phyloP scores from a whole-genome alignment of 2,329 filamentous ascomycete genomes.

The Colletotrichum sansevieriae region DNA sequence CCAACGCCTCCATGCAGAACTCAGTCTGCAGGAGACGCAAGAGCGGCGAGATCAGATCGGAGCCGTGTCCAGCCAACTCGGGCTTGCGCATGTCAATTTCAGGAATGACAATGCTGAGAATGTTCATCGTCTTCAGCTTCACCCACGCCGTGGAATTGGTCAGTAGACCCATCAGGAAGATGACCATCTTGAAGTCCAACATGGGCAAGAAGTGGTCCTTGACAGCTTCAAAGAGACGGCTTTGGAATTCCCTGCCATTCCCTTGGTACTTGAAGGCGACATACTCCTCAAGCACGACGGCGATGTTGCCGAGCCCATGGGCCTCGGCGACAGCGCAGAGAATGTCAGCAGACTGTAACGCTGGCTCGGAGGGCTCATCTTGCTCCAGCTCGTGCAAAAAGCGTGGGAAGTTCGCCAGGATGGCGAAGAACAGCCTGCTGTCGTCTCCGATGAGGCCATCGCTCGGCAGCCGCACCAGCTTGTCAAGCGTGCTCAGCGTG shows the following conservation, averaged over 20 bases:
- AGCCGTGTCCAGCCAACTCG: constrained; percentile 90
- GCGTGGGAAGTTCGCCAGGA: constrained; percentile 92
- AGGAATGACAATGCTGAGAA: constrained; percentile 86
- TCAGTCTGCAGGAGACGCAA: constrained; percentile 91
- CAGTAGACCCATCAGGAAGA: constrained; percentile 90
- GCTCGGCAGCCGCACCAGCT: constrained; percentile 81
- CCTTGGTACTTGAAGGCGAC: constrained; percentile 73
- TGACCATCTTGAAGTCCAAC: constrained; percentile 86
- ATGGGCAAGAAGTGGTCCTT: constrained; percentile 83
- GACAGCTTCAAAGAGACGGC: constrained; percentile 79
- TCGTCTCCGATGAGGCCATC: constrained; percentile 86
- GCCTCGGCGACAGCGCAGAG: constrained; percentile 80
- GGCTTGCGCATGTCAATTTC: constrained; percentile 93
- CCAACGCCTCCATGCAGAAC: constrained; percentile 90
- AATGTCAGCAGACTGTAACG: constrained; percentile 74
- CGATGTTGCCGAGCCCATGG: constrained; percentile 77
- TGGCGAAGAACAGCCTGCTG: constrained; percentile 83
- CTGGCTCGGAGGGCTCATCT: constrained; percentile 65
- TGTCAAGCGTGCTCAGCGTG: constrained; percentile 82
- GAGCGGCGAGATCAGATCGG: constrained; percentile 94
- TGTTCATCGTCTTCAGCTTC: constrained; percentile 91
- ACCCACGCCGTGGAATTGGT: constrained; percentile 93
- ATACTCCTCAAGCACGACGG: constrained; percentile 77
- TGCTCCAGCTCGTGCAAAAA: constrained; percentile 86
- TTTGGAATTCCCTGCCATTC: constrained; percentile 80